These are phyloP conservation scores for Glonium stellatum DNA, from an alignment of 495 filamentous ascomycete genomes.

Conservation along the genomic window DNA sequence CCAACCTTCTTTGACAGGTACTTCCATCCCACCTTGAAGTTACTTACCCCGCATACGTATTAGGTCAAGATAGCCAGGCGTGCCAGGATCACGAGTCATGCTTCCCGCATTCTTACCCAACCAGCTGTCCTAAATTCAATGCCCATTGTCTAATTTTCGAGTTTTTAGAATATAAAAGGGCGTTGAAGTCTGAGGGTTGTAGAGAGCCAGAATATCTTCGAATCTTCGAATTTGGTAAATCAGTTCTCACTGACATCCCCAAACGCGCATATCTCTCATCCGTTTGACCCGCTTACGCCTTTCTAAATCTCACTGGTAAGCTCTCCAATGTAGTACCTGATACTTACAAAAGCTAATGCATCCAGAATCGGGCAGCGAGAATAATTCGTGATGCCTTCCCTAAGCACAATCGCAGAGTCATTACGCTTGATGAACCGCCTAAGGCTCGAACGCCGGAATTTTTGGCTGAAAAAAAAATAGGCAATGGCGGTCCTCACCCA, in stretches of 20 bases:
- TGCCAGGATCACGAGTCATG: not conserved
- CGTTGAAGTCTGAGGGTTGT: not conserved
- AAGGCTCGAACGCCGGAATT: conserved; percentile 12
- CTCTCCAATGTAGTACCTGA: not conserved
- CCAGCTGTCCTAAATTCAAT: not conserved
- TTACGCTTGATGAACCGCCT: conserved; percentile 15
- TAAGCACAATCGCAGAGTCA: conserved; percentile 3
- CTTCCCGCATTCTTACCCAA: not conserved
- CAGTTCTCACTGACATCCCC: not conserved
- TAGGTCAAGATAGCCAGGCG: not conserved
- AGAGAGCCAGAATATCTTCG: not conserved
- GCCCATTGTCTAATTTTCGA: not conserved
- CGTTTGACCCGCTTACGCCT: conserved; percentile 13
- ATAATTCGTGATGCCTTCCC: not conserved
- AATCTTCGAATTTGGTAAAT: not conserved
- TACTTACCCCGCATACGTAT: not conserved
- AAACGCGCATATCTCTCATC: not conserved
- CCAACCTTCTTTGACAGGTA: not conserved
- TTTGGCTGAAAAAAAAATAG: not conserved
- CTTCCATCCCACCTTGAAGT: not conserved
- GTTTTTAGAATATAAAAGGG: not conserved
- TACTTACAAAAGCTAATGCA: not conserved
- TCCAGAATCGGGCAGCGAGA: conserved; percentile 1
- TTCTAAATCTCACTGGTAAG: conserved; percentile 10
- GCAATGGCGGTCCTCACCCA: not conserved